These are phyloP conservation scores for Xylaria arbuscula DNA, from an alignment of 2,329 filamentous ascomycete genomes.

Conservation along the genomic window DNA sequence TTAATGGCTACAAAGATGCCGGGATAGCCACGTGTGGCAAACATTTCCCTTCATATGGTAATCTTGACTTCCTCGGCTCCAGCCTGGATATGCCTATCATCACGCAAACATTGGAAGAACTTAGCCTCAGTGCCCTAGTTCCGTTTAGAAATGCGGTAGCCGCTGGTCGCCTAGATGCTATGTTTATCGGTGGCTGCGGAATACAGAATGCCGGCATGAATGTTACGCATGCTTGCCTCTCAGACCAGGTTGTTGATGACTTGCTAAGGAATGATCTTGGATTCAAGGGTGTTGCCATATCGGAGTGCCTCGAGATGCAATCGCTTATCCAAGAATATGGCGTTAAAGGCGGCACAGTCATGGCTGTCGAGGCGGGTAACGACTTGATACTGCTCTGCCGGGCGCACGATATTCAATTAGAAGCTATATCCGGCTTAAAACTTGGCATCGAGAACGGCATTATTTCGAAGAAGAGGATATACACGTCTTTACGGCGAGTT, in stretches of 20 bases:
- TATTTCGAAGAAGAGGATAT: slow-evolving; percentile 82
- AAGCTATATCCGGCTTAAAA: slow-evolving; percentile 90
- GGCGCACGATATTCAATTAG: slow-evolving; percentile 87
- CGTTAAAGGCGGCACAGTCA: slow-evolving; percentile 95
- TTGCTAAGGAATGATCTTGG: slow-evolving; percentile 87
- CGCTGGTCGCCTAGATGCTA: slow-evolving; percentile 83
- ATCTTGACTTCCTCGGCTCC: slow-evolving; percentile 91
- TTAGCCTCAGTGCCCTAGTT: slow-evolving; percentile 90
- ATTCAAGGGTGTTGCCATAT: slow-evolving; percentile 92
- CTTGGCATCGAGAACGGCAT: slow-evolving; percentile 91
- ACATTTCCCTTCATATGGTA: slow-evolving; percentile 96
- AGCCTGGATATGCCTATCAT: slow-evolving; percentile 94
- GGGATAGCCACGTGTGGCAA: slow-evolving; percentile 92
- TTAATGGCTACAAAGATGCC: slow-evolving; percentile 92
- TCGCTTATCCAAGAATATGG: slow-evolving; percentile 94
- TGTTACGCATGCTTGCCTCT: slow-evolving; percentile 93
- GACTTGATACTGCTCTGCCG: slow-evolving; percentile 90
- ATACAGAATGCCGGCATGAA: slow-evolving; percentile 93
- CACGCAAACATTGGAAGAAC: slow-evolving; percentile 90
- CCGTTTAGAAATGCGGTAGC: slow-evolving; percentile 92
- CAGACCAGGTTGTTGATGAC: slow-evolving; percentile 92
- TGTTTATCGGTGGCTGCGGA: slow-evolving; percentile 95
- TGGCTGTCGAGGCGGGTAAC: slow-evolving; percentile 96
- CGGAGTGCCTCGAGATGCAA: slow-evolving; percentile 97
- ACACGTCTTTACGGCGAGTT: slow-evolving; percentile 82